A percentile compares a stretch with the other conserved stretches of the same genome.
Conservation (phyloP, 495 filamentous ascomycete genomes). For the Chaetomidium leptoderma region DNA sequence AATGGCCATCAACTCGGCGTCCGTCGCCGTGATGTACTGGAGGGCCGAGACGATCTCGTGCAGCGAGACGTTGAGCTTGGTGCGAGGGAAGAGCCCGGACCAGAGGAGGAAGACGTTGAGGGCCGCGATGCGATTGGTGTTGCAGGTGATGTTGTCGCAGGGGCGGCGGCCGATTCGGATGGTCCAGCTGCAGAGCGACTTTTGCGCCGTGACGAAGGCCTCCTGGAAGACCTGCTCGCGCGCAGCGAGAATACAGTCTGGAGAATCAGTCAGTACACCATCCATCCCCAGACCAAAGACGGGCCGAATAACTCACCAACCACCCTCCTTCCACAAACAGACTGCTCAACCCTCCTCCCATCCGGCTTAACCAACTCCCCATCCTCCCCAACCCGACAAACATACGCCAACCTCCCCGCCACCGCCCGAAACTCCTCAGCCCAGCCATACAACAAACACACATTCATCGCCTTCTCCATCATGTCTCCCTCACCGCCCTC, state of each 20-base stretch:
- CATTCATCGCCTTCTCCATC: conserved; percentile 10
- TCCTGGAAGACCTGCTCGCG: neutral
- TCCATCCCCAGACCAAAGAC: neutral
- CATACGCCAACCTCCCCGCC: conserved; percentile 12
- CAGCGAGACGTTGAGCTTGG: neutral
- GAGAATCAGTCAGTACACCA: neutral
- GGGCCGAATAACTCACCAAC: conserved; percentile 4
- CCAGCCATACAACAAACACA: conserved; percentile 13
- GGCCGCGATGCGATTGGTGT: conserved; percentile 5
- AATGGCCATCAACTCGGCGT: neutral
- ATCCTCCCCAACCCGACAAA: conserved; percentile 8
- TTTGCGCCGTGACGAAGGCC: neutral
- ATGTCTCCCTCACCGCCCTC: neutral
- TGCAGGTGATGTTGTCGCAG: conserved; percentile 1
- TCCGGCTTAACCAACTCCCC: conserved; percentile 12
- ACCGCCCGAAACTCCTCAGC: neutral
- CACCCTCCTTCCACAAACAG: neutral
- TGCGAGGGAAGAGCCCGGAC: conserved; percentile 2
- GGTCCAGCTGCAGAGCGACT: neutral
- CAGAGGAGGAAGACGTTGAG: neutral
- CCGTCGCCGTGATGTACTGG: conserved; percentile 2
- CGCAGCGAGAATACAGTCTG: conserved; percentile 11
- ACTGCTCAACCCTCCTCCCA: neutral
- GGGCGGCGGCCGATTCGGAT: neutral
- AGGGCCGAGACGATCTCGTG: conserved; percentile 2